Percentiles rank a stretch among this genome's conserved stretches.
These are phyloP conservation scores for Closterium sp. DNA, from an alignment of 139 green algal genomes.

Conservation along the genomic window DNA sequence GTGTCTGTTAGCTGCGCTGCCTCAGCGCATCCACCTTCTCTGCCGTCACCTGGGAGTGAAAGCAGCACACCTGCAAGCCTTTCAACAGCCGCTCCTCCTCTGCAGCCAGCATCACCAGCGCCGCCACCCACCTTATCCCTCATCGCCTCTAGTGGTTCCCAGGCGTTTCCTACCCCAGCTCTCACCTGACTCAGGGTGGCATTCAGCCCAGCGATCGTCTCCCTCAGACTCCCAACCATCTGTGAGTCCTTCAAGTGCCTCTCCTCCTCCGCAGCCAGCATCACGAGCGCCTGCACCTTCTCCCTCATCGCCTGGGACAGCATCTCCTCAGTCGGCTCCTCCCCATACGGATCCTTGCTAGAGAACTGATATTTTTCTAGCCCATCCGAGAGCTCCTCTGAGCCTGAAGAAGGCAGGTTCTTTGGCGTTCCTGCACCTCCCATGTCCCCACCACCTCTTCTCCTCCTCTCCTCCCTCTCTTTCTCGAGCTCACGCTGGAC, in stretches of 20 bases:
- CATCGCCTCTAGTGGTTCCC: no score
- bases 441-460: neutral
- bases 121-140: neutral
- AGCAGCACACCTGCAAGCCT: neutral
- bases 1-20: no score
- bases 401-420: neutral
- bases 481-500: neutral
- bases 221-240: neutral
- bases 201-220: neutral
- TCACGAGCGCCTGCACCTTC: neutral
- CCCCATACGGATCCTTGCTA: neutral
- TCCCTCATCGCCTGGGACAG: neutral
- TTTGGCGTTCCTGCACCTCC: neutral
- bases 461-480: neutral
- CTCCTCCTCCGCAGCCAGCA: neutral
- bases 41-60: no score
- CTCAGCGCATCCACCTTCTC: no score
- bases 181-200: neutral
- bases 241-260: neutral
- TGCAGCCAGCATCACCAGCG: neutral
- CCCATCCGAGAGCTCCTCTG: no score
- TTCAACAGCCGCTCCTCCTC: neutral
- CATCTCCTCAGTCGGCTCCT: neutral
- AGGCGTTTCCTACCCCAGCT: neutral
- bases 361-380: no score